phyloP scores from a whole-genome alignment of 495 filamentous ascomycete species.

The Penicillium crystallinum region DNA sequence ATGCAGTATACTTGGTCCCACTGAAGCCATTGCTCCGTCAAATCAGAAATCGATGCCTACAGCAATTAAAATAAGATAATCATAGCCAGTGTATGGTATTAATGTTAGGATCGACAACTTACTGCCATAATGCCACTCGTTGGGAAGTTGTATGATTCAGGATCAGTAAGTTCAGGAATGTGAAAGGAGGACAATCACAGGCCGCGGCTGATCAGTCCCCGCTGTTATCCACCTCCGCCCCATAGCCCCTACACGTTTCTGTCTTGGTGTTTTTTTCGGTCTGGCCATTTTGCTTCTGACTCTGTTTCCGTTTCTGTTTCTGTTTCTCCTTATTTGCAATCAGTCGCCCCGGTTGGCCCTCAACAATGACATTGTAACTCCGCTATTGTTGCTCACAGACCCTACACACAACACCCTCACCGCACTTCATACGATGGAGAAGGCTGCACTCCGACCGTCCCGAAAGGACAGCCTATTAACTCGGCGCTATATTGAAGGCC shows the following conservation, averaged over 20 bases:
- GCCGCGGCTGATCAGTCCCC: conserved; percentile 20
- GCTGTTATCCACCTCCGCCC: conserved; percentile 19
- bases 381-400: neutral
- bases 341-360: neutral
- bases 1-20: conserved; percentile 46
- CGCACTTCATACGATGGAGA: conserved; percentile 16
- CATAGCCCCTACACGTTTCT: conserved; percentile 11
- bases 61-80: neutral
- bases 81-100: neutral
- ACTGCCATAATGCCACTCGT: conserved; percentile 18
- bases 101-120: neutral
- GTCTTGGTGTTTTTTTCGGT: neutral
- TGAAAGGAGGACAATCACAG: conserved; percentile 12
- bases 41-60: conserved; percentile 30
- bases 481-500: conserved; percentile 73
- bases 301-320: neutral
- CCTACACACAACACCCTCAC: neutral
- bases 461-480: conserved; percentile 52
- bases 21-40: conserved; percentile 55
- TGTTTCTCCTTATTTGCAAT: neutral
- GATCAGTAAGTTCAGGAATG: conserved; percentile 1
- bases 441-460: conserved; percentile 18
- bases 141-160: neutral
- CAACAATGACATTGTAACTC: conserved; percentile 3
- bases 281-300: neutral